These are phyloP conservation scores for Hymenoscyphus fraxineus DNA, from an alignment of 2,329 filamentous ascomycete genomes.

Conservation along the genomic window DNA sequence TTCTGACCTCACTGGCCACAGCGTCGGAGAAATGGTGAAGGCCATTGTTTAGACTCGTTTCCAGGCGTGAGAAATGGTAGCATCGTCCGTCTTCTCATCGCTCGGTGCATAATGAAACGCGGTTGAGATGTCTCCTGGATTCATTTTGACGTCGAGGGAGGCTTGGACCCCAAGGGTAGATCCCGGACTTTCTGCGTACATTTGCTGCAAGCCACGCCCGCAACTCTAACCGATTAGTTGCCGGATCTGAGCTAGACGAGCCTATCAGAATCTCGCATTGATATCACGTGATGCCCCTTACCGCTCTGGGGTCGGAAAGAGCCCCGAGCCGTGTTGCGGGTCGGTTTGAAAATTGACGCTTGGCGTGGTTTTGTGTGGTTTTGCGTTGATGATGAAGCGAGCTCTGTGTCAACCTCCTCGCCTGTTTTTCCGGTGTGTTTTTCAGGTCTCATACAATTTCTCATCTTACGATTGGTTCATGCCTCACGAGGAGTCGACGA, in stretches of 20 bases:
- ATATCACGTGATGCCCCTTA: too few species aligned
- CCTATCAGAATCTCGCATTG: too few species aligned
- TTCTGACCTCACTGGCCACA: neutral
- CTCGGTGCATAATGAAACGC: conserved; percentile 2
- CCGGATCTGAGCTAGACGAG: neutral
- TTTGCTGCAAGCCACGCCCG: neutral
- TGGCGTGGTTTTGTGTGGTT: neutral
- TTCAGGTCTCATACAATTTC: neutral
- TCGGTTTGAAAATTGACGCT: neutral
- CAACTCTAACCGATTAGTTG: conserved; percentile 18
- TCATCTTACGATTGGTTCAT: neutral
- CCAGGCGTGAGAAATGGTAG: neutral
- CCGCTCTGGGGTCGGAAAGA: neutral
- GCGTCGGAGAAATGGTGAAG: neutral
- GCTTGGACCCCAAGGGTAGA: neutral
- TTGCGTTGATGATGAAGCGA: neutral
- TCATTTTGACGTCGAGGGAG: neutral
- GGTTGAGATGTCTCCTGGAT: neutral
- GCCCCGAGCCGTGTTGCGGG: too few species aligned
- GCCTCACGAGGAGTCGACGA: neutral
- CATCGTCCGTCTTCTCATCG: neutral
- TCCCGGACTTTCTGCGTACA: conserved; percentile 11
- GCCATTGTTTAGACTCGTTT: neutral
- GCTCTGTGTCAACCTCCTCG: neutral
- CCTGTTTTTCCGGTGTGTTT: neutral